phyloP scores from a whole-genome alignment of 352 stramenopile species.

The Globisporangium cederbergense region DNA sequence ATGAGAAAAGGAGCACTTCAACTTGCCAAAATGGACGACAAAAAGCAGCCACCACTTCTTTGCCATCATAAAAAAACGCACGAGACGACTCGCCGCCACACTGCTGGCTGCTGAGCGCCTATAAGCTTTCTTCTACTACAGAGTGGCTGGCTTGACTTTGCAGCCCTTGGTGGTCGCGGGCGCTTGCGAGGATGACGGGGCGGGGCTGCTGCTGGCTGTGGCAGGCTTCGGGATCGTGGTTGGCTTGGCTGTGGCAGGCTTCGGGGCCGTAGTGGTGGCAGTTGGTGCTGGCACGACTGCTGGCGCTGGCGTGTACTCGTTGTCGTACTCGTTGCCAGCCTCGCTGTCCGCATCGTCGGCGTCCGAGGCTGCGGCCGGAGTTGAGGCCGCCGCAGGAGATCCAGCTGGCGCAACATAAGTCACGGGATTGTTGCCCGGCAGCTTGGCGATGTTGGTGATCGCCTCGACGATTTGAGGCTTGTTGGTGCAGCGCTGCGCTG shows the following conservation, averaged over 20 bases:
- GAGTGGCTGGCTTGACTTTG: neutral
- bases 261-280: neutral
- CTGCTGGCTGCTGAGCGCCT: too few relatives aligned
- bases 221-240: neutral
- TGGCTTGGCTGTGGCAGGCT: neutral
- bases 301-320: neutral
- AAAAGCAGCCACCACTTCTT: too few relatives aligned
- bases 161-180: neutral
- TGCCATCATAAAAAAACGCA: neutral
- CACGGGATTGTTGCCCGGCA: constrained; percentile 39
- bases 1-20: too few relatives aligned
- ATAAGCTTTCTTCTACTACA: too few relatives aligned
- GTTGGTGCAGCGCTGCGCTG: constrained; percentile 29
- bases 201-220: neutral
- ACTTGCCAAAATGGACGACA: too few relatives aligned
- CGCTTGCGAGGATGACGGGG: neutral
- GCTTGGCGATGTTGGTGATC: constrained; percentile 21
- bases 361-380: neutral
- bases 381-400: neutral
- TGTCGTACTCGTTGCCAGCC: neutral
- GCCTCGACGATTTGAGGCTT: constrained; percentile 35
- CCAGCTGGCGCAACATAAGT: constrained; percentile 1
- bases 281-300: neutral
- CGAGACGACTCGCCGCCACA: too few relatives aligned
- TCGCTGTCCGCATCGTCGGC: neutral